Base-by-base conservation (phyloP, 129 eudicot genomes). In the Ambrosia artemisiifolia region DNA sequence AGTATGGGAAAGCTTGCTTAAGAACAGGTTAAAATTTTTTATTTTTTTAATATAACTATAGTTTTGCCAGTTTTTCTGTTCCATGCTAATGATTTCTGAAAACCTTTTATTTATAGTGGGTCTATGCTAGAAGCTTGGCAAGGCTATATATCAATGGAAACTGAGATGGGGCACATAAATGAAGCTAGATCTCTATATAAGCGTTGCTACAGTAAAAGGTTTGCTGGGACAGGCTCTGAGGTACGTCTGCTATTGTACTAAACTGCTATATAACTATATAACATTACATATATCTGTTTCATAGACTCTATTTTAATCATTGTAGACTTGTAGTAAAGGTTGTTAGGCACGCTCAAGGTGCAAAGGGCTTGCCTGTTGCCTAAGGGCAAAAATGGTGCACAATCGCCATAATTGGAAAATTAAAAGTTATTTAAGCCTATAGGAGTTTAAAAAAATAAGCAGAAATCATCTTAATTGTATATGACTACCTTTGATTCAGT, bases 1-100 rank as follows among this genome's bases (percentile, higher is more conserved):
- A 66, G 97, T 90, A 70, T 94, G 98, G 98, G 96, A 94, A 66
- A 86, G 88, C 87, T 82, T 94, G 82, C 96, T 94, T 61, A 94
- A 90, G 70, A 94, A 54, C 69, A 87, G 98, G 98, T 94, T 32
- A 13, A 40, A 9, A 56, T 33, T 20, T 49, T 34, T 46, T 19
- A 38, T 38, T 40, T 40, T 7, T 2, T 40, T 7, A 6, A 6
- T 24, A 24, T 1, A 24, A 24, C 28, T 24, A 24, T 24, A 24
- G 28, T 34, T 42, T n/a, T 14, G 28, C 20, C n/a, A 35, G 18
- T 70, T 51, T 43, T 67, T 36, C 12, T 47, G n/a, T 62, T 57
- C 30, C 57, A 55, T 49, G 56, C 24, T 71, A 30, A 69, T 59
- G 20, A 20, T 34, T 72, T 65, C 69, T 65, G 59, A 28, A 64